These are phyloP conservation scores for Nakazawaea peltata DNA, from an alignment of 805 yeast species.

Conservation along the genomic window DNA sequence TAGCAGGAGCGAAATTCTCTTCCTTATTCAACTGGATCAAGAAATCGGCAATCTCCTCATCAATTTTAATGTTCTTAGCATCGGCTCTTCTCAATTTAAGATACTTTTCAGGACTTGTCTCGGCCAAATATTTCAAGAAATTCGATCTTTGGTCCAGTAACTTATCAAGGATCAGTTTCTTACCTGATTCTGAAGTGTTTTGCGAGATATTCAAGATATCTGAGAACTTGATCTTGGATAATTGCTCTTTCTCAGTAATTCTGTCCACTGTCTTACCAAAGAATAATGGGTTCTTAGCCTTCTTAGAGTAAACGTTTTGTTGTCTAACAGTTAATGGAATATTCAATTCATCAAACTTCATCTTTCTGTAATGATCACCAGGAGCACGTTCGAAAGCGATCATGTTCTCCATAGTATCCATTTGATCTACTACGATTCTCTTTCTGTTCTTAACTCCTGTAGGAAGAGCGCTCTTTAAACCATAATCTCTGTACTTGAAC, in stretches of 20 bases:
- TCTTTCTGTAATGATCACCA: conserved; percentile 51
- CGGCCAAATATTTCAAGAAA: conserved; percentile 47
- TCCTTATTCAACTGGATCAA: conserved; percentile 19
- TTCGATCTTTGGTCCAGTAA: conserved; percentile 41
- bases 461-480: conserved; percentile 67
- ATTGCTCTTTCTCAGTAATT: conserved; percentile 17
- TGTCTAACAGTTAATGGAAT: conserved; percentile 31
- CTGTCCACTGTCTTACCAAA: conserved; percentile 4
- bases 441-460: conserved; percentile 48
- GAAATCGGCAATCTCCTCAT: conserved; percentile 31
- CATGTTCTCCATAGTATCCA: conserved; percentile 60
- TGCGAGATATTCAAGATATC: conserved; percentile 22
- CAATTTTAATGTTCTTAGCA: conserved; percentile 16
- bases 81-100: conserved; percentile 20
- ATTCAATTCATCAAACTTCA: conserved; percentile 64
- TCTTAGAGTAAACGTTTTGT: conserved; percentile 14
- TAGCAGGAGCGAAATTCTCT: conserved; percentile 11
- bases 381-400: conserved; percentile 64
- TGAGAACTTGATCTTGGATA: conserved; percentile 18
- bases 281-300: conserved; percentile 11
- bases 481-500: conserved; percentile 63
- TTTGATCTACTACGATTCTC: conserved; percentile 53
- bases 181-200: conserved; percentile 21
- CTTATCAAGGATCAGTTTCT: conserved; percentile 26
- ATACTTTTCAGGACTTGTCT: conserved; percentile 37